These are phyloP conservation scores for Trichoderma asperelloides DNA, from an alignment of 495 filamentous ascomycete species.

Conservation along the genomic window DNA sequence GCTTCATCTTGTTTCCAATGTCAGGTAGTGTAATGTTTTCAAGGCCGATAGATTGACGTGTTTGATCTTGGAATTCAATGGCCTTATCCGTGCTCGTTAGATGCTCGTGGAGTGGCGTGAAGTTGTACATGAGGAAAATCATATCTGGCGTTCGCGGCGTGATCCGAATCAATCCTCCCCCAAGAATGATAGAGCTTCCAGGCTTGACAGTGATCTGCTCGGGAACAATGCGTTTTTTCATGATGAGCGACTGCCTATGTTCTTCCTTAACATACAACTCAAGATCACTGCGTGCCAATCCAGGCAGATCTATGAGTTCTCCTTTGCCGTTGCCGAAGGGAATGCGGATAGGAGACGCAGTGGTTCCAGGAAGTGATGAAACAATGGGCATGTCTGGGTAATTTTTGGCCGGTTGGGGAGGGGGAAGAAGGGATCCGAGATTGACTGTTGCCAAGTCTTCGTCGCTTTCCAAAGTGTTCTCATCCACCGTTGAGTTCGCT, in stretches of 20 bases:
- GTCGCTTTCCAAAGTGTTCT: constrained; percentile 13
- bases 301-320: constrained; percentile 88
- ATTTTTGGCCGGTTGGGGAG: constrained; percentile 56
- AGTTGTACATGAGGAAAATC: constrained; percentile 65
- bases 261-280: constrained; percentile 56
- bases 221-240: constrained; percentile 61
- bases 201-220: constrained; percentile 63
- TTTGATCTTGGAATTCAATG: constrained; percentile 51
- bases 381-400: constrained; percentile 77
- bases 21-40: constrained; percentile 50
- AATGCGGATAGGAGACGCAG: constrained; percentile 84
- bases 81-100: constrained; percentile 72
- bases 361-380: constrained; percentile 84
- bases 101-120: constrained; percentile 65
- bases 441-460: not conserved
- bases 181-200: constrained; percentile 71
- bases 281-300: constrained; percentile 65
- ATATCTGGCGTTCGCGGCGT: constrained; percentile 59
- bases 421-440: constrained; percentile 52
- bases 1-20: constrained; percentile 44
- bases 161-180: constrained; percentile 77
- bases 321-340: constrained; percentile 77
- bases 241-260: constrained; percentile 57
- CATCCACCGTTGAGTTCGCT: not conserved
- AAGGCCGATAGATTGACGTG: constrained; percentile 40